Conservation (phyloP, 768 basidiomycete genomes). For the Cystofilobasidium bisporidii region DNA sequence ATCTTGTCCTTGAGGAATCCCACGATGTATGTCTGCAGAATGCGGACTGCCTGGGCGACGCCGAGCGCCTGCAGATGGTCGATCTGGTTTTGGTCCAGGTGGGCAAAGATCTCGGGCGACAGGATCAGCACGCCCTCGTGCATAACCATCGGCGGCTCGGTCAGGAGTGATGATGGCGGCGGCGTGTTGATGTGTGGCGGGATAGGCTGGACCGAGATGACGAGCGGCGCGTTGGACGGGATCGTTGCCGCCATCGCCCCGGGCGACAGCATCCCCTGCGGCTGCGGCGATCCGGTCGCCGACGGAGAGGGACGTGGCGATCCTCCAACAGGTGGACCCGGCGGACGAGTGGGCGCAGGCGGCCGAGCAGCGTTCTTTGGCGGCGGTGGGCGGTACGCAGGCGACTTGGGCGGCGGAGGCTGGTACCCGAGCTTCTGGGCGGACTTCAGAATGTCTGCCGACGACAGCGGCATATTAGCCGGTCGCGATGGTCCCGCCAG, state of each 20-base stretch:
- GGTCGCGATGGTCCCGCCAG: not conserved
- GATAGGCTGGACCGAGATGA: conserved; percentile 48
- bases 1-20: conserved; percentile 69
- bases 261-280: not conserved
- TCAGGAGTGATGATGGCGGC: conserved; percentile 20
- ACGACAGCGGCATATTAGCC: not conserved
- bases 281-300: conserved; percentile 32
- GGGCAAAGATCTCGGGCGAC: conserved; percentile 73
- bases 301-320: not conserved
- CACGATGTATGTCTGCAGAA: conserved; percentile 75
- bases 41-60: conserved; percentile 67
- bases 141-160: conserved; percentile 54
- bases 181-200: conserved; percentile 40
- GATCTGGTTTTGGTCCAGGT: conserved; percentile 62
- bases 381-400: no score
- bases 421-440: conserved; percentile 2
- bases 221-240: conserved; percentile 4
- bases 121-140: conserved; percentile 76
- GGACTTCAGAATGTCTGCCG: conserved; percentile 3
- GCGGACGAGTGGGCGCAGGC: conserved; percentile 9
- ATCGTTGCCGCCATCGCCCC: not conserved
- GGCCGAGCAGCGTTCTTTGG: not conserved
- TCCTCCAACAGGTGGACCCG: conserved; percentile 23
- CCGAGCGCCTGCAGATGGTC: conserved; percentile 68
- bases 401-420: not conserved